Conservation (phyloP, 2,329 filamentous ascomycete species). For the Alternaria longipes region DNA sequence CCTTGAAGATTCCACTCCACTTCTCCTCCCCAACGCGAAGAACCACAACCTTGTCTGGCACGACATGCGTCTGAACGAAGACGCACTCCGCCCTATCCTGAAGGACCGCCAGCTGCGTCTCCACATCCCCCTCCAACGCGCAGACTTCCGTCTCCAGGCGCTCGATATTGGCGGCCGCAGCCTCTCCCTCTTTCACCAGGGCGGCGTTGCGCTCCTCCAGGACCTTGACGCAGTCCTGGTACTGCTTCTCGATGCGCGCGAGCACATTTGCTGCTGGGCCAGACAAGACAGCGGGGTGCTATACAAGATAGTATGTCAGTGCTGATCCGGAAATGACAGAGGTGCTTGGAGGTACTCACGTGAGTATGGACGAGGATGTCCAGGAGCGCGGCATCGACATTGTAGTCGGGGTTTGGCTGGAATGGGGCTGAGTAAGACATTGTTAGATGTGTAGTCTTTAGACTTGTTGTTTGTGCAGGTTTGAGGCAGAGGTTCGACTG, state of each 20-base stretch:
- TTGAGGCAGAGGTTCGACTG: not conserved
- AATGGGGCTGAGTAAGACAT: not conserved
- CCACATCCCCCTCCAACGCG: not conserved
- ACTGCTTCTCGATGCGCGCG: not conserved
- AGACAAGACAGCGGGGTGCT: not conserved
- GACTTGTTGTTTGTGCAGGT: not conserved
- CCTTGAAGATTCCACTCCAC: slow-evolving; percentile 1
- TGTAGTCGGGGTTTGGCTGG: not conserved
- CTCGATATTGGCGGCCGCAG: slow-evolving; percentile 1
- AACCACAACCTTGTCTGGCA: not conserved
- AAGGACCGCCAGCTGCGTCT: not conserved
- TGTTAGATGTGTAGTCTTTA: not conserved
- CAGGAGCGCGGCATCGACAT: not conserved
- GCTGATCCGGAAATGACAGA: not conserved
- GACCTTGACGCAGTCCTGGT: not conserved
- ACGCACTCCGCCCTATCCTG: not conserved
- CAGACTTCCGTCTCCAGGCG: not conserved
- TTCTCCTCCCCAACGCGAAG: not conserved
- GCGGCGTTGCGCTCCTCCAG: not conserved
- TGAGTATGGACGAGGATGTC: not conserved
- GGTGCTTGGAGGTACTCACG: not conserved
- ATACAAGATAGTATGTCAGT: not conserved
- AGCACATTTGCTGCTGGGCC: not conserved
- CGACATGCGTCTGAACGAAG: not conserved
- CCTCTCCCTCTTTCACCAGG: not conserved